Evolutionary conservation across 1,284 basidiomycete genomes (phyloP).

Genomic region (Erythrobasidium hasegawianum): DNA sequence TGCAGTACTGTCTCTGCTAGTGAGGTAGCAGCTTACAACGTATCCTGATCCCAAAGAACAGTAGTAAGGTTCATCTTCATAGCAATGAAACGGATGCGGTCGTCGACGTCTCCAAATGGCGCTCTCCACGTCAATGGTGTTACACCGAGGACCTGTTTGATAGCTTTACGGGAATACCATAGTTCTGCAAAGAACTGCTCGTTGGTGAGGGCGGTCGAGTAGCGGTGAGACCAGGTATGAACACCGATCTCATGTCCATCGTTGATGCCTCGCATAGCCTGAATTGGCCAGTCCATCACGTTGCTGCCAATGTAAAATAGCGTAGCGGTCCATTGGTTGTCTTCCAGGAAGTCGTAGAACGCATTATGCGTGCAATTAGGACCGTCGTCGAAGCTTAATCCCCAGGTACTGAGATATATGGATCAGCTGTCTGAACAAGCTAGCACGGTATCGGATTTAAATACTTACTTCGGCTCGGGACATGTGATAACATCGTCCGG

Average conservation of each 20-base stretch:
- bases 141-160: conserved; percentile 55
- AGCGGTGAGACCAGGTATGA: conserved; percentile 50
- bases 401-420: too few species aligned
- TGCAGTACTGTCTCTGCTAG: too few species aligned
- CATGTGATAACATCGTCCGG: conserved; percentile 41
- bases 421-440: too few species aligned
- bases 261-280: conserved; percentile 53
- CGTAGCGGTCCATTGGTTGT: conserved; percentile 55
- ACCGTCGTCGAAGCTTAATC: conserved; percentile 55
- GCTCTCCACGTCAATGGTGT: conserved; percentile 51
- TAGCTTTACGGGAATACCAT: conserved; percentile 55
- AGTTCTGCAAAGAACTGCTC: conserved; percentile 57
- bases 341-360: conserved; percentile 54
- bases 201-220: conserved; percentile 54
- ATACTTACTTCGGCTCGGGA: conserved; percentile 54
- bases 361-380: conserved; percentile 51
- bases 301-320: conserved; percentile 51
- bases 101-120: conserved; percentile 55
- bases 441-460: too few species aligned
- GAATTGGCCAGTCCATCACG: conserved; percentile 56
- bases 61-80: conserved; percentile 52
- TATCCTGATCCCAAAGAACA: conserved; percentile 50
- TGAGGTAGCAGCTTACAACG: too few species aligned
- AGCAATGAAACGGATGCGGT: conserved; percentile 56
- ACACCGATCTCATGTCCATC: conserved; percentile 53